Conservation (phyloP, 139 green algal species). For the Coelastrella sp. region DNA sequence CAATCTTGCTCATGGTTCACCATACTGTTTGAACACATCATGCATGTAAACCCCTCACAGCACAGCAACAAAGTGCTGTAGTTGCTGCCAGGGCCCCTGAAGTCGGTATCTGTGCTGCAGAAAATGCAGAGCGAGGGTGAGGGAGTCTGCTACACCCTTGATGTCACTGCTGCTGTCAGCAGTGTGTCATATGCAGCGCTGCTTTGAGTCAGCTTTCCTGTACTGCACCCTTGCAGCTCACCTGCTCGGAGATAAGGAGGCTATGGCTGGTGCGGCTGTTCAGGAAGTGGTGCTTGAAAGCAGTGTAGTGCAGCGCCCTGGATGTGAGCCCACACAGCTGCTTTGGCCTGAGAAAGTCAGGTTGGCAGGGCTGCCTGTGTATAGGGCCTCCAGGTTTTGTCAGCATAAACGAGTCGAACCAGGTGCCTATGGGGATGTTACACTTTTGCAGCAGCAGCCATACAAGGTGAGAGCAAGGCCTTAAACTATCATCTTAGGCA, state of each 20-base stretch:
- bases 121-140: no score
- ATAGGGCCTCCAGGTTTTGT: not conserved
- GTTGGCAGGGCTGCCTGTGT: not conserved
- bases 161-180: no score
- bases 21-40: no score
- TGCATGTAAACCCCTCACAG: no score
- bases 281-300: slow-evolving; percentile 43
- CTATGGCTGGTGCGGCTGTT: slow-evolving; percentile 3
- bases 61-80: no score
- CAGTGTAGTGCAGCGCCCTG: not conserved
- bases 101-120: no score
- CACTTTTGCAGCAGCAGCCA: not conserved
- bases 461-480: slow-evolving; percentile 17
- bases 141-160: no score
- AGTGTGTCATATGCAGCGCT: no score
- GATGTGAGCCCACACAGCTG: not conserved
- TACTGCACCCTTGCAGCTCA: not conserved
- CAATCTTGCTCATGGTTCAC: no score
- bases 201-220: no score
- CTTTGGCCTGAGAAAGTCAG: slow-evolving; percentile 29
- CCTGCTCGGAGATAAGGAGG: not conserved
- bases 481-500: not conserved
- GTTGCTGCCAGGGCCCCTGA: no score
- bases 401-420: not conserved
- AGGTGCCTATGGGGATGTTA: slow-evolving; percentile 20